These are phyloP conservation scores for Agrocybe praecox DNA, from an alignment of 768 basidiomycete species.

Conservation along the genomic window DNA sequence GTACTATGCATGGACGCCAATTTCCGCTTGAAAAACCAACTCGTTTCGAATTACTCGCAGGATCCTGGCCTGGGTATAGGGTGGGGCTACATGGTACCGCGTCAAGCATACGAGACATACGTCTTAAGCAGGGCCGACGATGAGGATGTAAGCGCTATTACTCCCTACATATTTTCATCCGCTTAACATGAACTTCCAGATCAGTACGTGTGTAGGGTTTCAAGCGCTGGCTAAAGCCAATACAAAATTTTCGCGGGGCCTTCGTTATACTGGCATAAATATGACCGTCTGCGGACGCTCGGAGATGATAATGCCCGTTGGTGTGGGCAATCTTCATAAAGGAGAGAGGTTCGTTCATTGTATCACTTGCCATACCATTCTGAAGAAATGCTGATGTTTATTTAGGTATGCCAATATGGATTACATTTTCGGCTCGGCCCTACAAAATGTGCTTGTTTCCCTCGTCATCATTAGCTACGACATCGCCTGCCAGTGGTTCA, in stretches of 20 bases:
- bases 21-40: constrained; percentile 11
- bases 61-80: constrained; percentile 12
- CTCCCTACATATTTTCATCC: not conserved
- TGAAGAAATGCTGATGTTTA: not conserved
- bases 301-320: not conserved
- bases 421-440: not conserved
- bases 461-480: not conserved
- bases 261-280: not conserved
- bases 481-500: not conserved
- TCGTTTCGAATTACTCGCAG: constrained; percentile 8
- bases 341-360: not conserved
- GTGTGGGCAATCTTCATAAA: not conserved
- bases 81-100: constrained; percentile 10
- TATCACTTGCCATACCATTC: not conserved
- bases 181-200: too few relatives aligned
- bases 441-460: not conserved
- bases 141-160: constrained; percentile 8
- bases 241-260: not conserved
- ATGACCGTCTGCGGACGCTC: not conserved
- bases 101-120: constrained; percentile 7
- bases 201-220: not conserved
- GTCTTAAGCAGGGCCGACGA: constrained; percentile 7
- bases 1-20: constrained; percentile 13
- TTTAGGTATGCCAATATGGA: not conserved
- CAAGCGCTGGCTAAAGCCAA: not conserved